A percentile compares a stretch with the other conserved stretches of the same genome.
phyloP scores from a whole-genome alignment of 176 grass and related monocot genomes.

The Zoysia pacifica region DNA sequence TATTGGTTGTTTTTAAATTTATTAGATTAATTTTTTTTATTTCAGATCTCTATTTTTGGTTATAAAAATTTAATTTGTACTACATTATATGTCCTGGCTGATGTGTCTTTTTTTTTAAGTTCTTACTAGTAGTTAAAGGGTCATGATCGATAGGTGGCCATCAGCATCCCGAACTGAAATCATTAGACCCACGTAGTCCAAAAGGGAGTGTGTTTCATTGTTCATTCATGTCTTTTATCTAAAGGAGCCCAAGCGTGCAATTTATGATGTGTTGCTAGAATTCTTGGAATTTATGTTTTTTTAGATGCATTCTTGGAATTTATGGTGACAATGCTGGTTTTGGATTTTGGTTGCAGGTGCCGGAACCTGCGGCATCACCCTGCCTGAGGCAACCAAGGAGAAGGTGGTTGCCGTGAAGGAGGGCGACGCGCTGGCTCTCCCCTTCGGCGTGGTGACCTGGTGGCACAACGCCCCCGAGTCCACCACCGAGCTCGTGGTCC shows the following conservation, averaged over 20 bases:
- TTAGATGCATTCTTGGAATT: background rate
- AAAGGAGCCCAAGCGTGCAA: background rate
- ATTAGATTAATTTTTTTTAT: no score
- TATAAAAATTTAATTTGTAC: no score
- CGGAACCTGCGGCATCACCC: slow-evolving; percentile 51
- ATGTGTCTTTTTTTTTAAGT: background rate
- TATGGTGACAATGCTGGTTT: no score
- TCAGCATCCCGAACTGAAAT: background rate
- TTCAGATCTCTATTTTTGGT: no score
- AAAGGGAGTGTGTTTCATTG: background rate
- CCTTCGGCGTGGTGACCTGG: slow-evolving; percentile 81
- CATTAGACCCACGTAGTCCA: background rate
- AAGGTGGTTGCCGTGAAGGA: slow-evolving; percentile 77
- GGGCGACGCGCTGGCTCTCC: slow-evolving; percentile 72
- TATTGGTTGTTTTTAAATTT: no score
- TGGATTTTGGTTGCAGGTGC: background rate
- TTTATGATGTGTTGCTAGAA: background rate
- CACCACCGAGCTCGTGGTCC: slow-evolving; percentile 46
- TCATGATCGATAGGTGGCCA: background rate
- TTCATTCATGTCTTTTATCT: background rate
- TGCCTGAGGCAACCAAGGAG: slow-evolving; percentile 69
- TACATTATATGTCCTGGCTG: background rate
- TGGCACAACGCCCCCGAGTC: slow-evolving; percentile 68
- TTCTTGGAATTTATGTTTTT: background rate
- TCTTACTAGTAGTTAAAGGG: no score